Base-by-base conservation (phyloP, 768 basidiomycete species). In the Russula earlei region DNA sequence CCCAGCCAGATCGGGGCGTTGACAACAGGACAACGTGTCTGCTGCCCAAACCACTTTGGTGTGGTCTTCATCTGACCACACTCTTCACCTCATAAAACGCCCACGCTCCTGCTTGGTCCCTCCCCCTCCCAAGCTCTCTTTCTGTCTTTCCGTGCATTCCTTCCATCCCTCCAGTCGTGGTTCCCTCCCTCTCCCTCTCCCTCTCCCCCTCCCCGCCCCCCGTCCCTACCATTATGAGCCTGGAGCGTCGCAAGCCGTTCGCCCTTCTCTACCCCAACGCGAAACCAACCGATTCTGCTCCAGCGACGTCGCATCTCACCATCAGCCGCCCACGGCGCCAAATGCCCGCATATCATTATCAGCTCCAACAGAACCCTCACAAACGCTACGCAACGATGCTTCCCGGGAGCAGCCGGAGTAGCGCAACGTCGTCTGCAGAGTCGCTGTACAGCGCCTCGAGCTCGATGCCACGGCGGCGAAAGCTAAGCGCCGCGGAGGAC, bases 401-500 rank as follows among this genome's bases (percentile, higher is more conserved):
- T 5, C 51, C 50, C 1, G 41, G 55, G n/a, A 58, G 55, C 40
- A 49, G 46, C 34, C 57, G 59, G n/a, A 57, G 55, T 27, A 60
- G 55, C 47, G 56, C 56, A 31, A 57, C 49, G 5, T 58, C 58
- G 2, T 60, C 58, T 19, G 49, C 56, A 14, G 49, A 58, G 31
- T 58, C 59, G 8, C 38, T 57, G 12, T 45, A 52, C 36, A 59
- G 49, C 19, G 37, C 11, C 17, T 22, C 34, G 4, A 29, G 45
- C 51, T 51, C 47, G n/a, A 37, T 49, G 4, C 52, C 52, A 0
- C 51, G 60, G 2, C 56, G 48, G 19, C 60, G 60, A 12, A 61
- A 61, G 43, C 52, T 61, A 14, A 61, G 60, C 38, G 52, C 58
- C 7, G 60, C 60, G 1, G 56, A 59, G 47, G 60, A 61, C 33